Base-by-base conservation (phyloP, 208 protist species). In the Trypanosoma mega region DNA sequence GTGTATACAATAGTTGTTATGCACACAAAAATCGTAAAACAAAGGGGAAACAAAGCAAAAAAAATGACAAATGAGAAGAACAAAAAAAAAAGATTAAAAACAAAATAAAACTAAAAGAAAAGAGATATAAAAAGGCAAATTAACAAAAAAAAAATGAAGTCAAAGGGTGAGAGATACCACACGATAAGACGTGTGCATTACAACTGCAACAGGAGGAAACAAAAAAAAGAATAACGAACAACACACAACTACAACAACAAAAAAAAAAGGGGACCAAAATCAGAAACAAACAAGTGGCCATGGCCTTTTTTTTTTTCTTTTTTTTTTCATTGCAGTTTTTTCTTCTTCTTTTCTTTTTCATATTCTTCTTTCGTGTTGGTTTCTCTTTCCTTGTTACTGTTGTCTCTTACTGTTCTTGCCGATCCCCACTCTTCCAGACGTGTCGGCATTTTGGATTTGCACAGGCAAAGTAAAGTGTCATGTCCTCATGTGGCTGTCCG, bases 401-500 rank as follows among this genome's bases (percentile, higher is more conserved):
- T 23, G 23, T 36, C 18, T 54, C n/a, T 27, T 81, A 82, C 27
- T 78, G 65, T 23, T 85, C 75, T 55, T 84, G 65, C 18, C 72
- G 72, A 27, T 78, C 71, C 16, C 81, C 72, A 29, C 82, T 81
- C 69, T 89, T 95, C 88, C 85, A 96, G 16, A 94, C 87, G 45
- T 92, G 65, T 2, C 83, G 76, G 61, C 90, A 96, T 43, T 64
- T 76, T 3, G 70, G 81, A 49, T 93, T 89, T 2, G 90, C 79
- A 50, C 90, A 96, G 33, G 85, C 90, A 63, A 94, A 93, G 68
- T 88, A 93, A 21, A 93, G 75, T 18, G 87, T 93, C 87, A 96
- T 93, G 59, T 94, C 90, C 60, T 96, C 90, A 49, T 92, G 84
- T 0, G 85, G 84, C 48, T 88, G 82, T 0, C 85, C 90, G 14